Evolutionary conservation across 192 early-diverging fungal species (phyloP), one percentile per base, ranked within the genome.

Genomic region (Podila minutissima): DNA sequence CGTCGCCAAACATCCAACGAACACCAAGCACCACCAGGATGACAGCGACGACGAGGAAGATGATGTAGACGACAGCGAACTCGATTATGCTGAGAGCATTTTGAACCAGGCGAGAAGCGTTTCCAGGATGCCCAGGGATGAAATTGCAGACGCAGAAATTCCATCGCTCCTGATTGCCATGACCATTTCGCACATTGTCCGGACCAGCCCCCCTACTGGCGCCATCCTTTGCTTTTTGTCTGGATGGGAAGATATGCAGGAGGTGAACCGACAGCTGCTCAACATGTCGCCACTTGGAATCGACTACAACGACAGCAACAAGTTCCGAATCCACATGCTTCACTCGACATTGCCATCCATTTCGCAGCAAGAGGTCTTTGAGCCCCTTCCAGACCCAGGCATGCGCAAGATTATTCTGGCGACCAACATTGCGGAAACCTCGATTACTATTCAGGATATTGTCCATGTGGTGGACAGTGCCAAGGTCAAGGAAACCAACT

Each of bases 381-480:
- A 77, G 59, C 77, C 89, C 2, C 46, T 84, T 24, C 68, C 75
- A 9, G 82, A 71, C 20, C 70, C 82, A 1, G 86, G 87, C 1
- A 79, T 85, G 71, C 66, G 93, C 22, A 93, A 93, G 68, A 84
- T 93, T 48, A 90, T 93, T 28, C 60, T 93, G 5, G 75, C 88
- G 19, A 93, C 92, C 37, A 93, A 93, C 67, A 91, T 93, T 79
- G 92, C 92, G 28, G 92, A 93, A 83, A 93, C 92, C 7, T 88
- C 88, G 55, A 89, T 93, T 38, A 93, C 93, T n/a, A 91, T 93
- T 38, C 91, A 87, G 38, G 93, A 94, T 71, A 85, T 92, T 24
- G 89, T 91, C 11, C 89, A 83, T 77, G 91, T 93, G 1, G 85
- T 94, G 59, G 93, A 94, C 71, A 83, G 87, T 10, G 91, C 90